Conservation (phyloP, 768 basidiomycete genomes). For the Baorangia bicolor region DNA sequence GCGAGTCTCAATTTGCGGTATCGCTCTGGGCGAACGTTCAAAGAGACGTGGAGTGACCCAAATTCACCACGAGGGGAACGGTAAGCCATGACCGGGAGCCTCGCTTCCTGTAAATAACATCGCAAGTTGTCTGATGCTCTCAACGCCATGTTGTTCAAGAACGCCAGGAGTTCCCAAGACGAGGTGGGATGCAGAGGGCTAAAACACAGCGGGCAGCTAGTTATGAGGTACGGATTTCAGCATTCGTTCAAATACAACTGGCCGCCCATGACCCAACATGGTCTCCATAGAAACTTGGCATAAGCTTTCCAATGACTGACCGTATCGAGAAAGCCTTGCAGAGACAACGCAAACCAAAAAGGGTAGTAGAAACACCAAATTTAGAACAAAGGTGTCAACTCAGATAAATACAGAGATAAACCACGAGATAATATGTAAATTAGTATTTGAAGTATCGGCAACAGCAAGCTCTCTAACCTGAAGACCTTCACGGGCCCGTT, state of each 20-base stretch:
- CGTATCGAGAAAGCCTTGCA: not conserved
- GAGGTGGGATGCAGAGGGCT: not conserved
- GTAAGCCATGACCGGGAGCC: constrained; percentile 43
- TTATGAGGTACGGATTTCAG: not conserved
- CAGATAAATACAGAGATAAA: not conserved
- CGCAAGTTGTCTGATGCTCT: constrained; percentile 45
- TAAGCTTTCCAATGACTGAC: not conserved
- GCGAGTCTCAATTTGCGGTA: constrained; percentile 56
- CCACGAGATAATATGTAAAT: not conserved
- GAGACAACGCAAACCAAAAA: constrained; percentile 12
- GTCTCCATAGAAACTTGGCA: constrained; percentile 22
- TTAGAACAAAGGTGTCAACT: constrained; percentile 8
- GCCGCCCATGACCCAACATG: not conserved
- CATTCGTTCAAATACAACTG: not conserved
- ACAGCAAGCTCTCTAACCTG: not conserved
- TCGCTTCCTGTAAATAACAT: constrained; percentile 46
- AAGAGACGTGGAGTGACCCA: constrained; percentile 2
- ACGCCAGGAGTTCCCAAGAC: not conserved
- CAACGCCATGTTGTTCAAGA: constrained; percentile 19
- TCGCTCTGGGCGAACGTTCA: constrained; percentile 44
- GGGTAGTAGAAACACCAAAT: not conserved
- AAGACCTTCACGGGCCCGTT: not conserved
- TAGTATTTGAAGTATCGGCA: not conserved
- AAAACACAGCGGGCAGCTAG: not conserved
- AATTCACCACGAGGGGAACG: constrained; percentile 37